Conservation (phyloP, 441 rosid genomes). For the Mallotus repandus region DNA sequence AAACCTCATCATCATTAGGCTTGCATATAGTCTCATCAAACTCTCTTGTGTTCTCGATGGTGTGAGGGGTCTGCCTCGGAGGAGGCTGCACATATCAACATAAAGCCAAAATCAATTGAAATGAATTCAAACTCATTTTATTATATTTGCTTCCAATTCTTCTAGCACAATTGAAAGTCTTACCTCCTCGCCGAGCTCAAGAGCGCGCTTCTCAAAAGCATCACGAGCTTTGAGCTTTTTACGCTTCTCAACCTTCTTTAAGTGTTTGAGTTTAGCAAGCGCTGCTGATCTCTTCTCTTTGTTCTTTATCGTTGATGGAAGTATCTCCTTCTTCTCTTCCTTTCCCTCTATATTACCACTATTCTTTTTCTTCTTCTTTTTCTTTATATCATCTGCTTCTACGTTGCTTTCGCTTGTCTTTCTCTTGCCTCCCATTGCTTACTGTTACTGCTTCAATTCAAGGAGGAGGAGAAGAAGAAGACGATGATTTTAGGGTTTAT, state of each 20-base stretch:
- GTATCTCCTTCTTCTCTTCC: conserved; percentile 45
- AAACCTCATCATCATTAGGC: conserved; percentile 90
- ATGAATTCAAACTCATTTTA: not conserved
- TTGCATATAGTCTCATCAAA: conserved; percentile 79
- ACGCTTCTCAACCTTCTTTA: conserved; percentile 81
- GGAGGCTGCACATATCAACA: conserved; percentile 51
- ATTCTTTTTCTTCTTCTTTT: conserved; percentile 6
- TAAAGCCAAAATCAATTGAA: conserved; percentile 2
- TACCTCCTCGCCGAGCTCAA: conserved; percentile 97
- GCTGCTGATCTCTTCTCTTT: conserved; percentile 82
- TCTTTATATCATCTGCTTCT: conserved; percentile 15
- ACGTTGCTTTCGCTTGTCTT: conserved; percentile 28
- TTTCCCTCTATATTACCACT: conserved; percentile 19
- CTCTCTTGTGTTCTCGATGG: conserved; percentile 91
- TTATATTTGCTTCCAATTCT: too few relatives aligned
- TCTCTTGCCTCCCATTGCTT: conserved; percentile 39
- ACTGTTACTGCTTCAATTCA: not conserved
- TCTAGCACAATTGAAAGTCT: too few relatives aligned
- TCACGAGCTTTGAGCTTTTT: conserved; percentile 77
- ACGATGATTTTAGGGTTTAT: conserved; percentile 17
- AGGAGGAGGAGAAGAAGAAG: not conserved
- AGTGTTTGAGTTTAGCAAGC: conserved; percentile 71
- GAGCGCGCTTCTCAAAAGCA: conserved; percentile 69
- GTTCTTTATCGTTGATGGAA: conserved; percentile 90
- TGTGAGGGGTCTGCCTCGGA: conserved; percentile 60